Evolutionary conservation across 495 filamentous ascomycete species (phyloP), one percentile per base, ranked within the genome.

Genomic region (Ascobolus immersus): DNA sequence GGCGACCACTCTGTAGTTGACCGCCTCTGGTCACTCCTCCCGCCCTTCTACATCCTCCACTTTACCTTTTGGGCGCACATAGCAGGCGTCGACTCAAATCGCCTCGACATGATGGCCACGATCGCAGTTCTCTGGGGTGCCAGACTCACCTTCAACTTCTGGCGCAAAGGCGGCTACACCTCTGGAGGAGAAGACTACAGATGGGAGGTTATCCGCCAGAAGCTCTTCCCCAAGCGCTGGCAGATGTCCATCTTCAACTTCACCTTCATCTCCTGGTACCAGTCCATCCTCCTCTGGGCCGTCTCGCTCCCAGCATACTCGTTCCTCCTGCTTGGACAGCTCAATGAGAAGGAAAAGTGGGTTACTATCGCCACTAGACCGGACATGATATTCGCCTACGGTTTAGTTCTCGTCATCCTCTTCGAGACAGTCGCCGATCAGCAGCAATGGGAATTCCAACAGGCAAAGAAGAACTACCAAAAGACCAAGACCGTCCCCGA

Each of bases 1-100:
- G 64, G 66, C 32, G 94, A 99, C 55, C 92, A 77, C 53, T 90
- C 78, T 5, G 84, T 94, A 52, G 72, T 99, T 7, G 89, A 99
- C 51, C 64, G 89, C 2, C 57, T 69, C 41, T 99, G 89, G 89
- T 77, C 75, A 48, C 56, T 99, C 31, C 52, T 94, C 26, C 89
- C 89, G 10, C 70, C 76, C 5, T 26, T 92, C 29, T 93, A 81
- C 55, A 77, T 81, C 51, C 72, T 65, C n/a, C 82, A 99, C 50
- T 93, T 74, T 47, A 64, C 65, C 36, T 34, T 62, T 11, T 99
- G 78, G 65, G 77, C 81, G 21, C 74, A 73, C 49, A 35, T 79
- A 36, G 56, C 63, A 15, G 74, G 71, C 3, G 49, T 93, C 6
- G 68, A 72, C n/a, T 73, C 74, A 4, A 52, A 64, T 43, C 61